These are phyloP conservation scores for Phytophthora citrophthora DNA, from an alignment of 352 stramenopile species.

Conservation along the genomic window DNA sequence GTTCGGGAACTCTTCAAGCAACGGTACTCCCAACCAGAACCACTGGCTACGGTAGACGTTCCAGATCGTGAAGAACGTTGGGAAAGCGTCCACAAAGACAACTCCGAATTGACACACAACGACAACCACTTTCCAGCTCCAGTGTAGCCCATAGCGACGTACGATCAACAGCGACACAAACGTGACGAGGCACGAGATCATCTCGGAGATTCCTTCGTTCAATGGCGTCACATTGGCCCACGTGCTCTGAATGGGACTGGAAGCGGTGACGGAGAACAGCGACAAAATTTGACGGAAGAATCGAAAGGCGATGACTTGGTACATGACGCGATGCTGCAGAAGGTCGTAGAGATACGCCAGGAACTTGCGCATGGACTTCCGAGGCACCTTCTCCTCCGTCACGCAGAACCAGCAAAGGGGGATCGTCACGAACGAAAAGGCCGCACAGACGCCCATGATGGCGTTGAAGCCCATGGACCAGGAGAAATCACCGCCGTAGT, in stretches of 20 bases:
- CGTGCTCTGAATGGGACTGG: slow-evolving; percentile 49
- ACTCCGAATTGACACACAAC: slow-evolving; percentile 49
- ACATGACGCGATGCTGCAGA: slow-evolving; percentile 56
- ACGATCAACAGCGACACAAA: slow-evolving; percentile 50
- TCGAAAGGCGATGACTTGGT: slow-evolving; percentile 57
- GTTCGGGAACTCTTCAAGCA: slow-evolving; percentile 59
- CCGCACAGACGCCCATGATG: slow-evolving; percentile 51
- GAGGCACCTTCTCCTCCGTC: slow-evolving; percentile 36
- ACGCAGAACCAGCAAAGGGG: slow-evolving; percentile 56
- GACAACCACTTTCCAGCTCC: slow-evolving; percentile 59
- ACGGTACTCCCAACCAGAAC: slow-evolving; percentile 68
- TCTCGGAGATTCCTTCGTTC: slow-evolving; percentile 58
- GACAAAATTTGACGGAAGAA: slow-evolving; percentile 60
- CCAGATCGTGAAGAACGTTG: slow-evolving; percentile 71
- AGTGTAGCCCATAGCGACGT: slow-evolving; percentile 53
- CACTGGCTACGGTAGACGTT: slow-evolving; percentile 72
- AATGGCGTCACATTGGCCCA: slow-evolving; percentile 67
- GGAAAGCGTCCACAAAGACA: slow-evolving; percentile 51
- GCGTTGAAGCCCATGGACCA: slow-evolving; percentile 64
- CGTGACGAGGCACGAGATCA: slow-evolving; percentile 50
- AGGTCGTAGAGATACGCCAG: slow-evolving; percentile 47
- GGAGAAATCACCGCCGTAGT: slow-evolving; percentile 57
- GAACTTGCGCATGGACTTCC: slow-evolving; percentile 47
- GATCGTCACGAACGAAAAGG: slow-evolving; percentile 46
- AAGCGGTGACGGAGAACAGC: slow-evolving; percentile 56